Evolutionary conservation across 331 rosid species (phyloP).

Genomic region (Prunus yedoensis): DNA sequence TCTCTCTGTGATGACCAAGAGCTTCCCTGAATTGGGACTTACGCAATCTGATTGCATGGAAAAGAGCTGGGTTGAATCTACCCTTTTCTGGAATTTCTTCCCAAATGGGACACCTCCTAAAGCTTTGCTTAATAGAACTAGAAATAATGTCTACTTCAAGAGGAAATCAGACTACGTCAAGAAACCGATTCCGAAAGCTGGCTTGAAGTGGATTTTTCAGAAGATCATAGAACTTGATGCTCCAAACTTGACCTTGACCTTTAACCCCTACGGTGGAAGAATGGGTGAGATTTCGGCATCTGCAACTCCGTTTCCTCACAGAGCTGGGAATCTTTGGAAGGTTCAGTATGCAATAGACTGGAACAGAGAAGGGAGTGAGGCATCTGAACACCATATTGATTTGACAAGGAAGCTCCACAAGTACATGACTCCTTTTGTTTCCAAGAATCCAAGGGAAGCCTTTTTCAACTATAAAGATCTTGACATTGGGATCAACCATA

Average conservation of each 20-base stretch:
- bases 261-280: constrained; percentile 55
- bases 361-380: constrained; percentile 17
- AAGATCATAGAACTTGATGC: constrained; percentile 24
- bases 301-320: constrained; percentile 50
- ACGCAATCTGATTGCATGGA: constrained; percentile 25
- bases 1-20: constrained; percentile 22
- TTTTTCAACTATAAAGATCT: constrained; percentile 52
- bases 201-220: constrained; percentile 32
- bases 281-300: constrained; percentile 33
- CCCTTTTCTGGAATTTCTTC: constrained; percentile 31
- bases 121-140: constrained; percentile 4
- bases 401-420: constrained; percentile 28
- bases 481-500: constrained; percentile 48
- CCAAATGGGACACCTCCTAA: constrained; percentile 32
- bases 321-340: constrained; percentile 46
- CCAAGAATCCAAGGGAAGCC: constrained; percentile 40
- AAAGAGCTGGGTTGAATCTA: constrained; percentile 47
- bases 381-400: not conserved
- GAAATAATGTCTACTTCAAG: constrained; percentile 1
- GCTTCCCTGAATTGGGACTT: constrained; percentile 53
- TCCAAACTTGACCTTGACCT: constrained; percentile 30
- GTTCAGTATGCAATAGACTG: constrained; percentile 39
- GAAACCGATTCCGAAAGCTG: constrained; percentile 39
- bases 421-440: constrained; percentile 39
- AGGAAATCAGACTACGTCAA: constrained; percentile 47